Conservation (phyloP, 208 protist species). For the Phytomonas sp. region DNA sequence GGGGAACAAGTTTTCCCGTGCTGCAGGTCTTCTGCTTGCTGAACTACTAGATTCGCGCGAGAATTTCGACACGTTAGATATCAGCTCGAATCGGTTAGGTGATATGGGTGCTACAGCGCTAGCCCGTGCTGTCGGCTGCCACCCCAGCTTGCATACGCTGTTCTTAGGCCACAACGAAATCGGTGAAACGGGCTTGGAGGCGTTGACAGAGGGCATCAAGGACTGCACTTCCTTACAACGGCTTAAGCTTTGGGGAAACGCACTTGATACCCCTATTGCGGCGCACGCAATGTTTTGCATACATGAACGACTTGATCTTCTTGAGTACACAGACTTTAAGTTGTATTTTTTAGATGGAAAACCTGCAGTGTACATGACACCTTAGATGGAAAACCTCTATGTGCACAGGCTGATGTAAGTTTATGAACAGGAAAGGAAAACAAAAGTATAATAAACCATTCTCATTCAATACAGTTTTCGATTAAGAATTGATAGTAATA, state of each 20-base stretch:
- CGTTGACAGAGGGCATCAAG: slow-evolving; percentile 24
- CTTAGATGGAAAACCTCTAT: neutral
- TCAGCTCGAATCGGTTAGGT: slow-evolving; percentile 53
- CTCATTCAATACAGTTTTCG: neutral
- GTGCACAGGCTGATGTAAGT: neutral
- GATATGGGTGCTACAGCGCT: slow-evolving; percentile 44
- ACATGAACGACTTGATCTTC: slow-evolving; percentile 28
- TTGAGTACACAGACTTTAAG: slow-evolving; percentile 49
- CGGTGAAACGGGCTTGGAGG: slow-evolving; percentile 38
- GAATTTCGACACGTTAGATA: slow-evolving; percentile 47
- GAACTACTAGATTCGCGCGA: slow-evolving; percentile 40
- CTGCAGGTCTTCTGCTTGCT: slow-evolving; percentile 37
- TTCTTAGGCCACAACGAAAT: slow-evolving; percentile 45
- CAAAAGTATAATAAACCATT: neutral
- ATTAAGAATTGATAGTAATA: neutral
- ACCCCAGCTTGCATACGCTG: slow-evolving; percentile 33
- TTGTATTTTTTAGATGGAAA: slow-evolving; percentile 16
- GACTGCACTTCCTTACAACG: slow-evolving; percentile 26
- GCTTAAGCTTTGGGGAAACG: slow-evolving; percentile 71
- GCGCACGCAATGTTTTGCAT: slow-evolving; percentile 19
- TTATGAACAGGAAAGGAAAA: neutral
- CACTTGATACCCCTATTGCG: slow-evolving; percentile 27
- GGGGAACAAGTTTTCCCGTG: slow-evolving; percentile 67
- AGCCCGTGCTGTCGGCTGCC: slow-evolving; percentile 25
- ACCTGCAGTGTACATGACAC: slow-evolving; percentile 5